Evolutionary conservation across 1,139 yeast genomes (phyloP), one percentile per base, ranked within the genome.

Genomic region (Kodamaea anthophila): DNA sequence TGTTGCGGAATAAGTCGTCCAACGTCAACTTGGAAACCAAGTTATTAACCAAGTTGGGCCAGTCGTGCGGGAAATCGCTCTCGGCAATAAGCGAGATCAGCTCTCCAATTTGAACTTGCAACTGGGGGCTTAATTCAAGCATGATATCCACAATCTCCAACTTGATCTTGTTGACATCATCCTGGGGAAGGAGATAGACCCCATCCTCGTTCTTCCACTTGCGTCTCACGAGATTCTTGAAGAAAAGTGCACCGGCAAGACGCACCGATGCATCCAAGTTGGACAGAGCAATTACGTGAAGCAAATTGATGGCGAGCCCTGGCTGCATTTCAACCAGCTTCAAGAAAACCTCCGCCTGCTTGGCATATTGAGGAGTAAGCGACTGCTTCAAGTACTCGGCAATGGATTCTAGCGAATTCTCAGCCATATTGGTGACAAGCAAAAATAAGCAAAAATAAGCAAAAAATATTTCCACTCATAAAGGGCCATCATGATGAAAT

Each of bases 171-270:
- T 57, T 62, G 1, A 83, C 83, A 47, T 88, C 95, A 5, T 63
- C 61, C 1, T 52, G 41, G 2, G 81, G 70, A 20, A 88, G 60
- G 36, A 77, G 52, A 51, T 91, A 81, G 35, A 70, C 71, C 2
- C 98, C 97, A 37, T 84, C 84, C 41, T 86, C 95, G 51, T 86
- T 85, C 18, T 82, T 77, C 97, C 97, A 93, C 46, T 73, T 79
- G 32, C 96, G 64, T 42, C 74, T 80, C 42, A 91, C 69, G 40
- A 86, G 73, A 53, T 93, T 93, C 52, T 93, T 93, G 61, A 93
- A 87, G 55, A 82, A 87, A 32, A 93, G 61, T 3, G 96, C 91
- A 12, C 84, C 95, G 0, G 98, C 96, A 30, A 88, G 64, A 39
- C 96, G 69, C 1, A 83, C 72, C 2, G 83, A 62, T 4, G 55